These are phyloP conservation scores for Pseudogymnoascus verrucosus DNA, from an alignment of 2,329 filamentous ascomycete species.

Conservation along the genomic window DNA sequence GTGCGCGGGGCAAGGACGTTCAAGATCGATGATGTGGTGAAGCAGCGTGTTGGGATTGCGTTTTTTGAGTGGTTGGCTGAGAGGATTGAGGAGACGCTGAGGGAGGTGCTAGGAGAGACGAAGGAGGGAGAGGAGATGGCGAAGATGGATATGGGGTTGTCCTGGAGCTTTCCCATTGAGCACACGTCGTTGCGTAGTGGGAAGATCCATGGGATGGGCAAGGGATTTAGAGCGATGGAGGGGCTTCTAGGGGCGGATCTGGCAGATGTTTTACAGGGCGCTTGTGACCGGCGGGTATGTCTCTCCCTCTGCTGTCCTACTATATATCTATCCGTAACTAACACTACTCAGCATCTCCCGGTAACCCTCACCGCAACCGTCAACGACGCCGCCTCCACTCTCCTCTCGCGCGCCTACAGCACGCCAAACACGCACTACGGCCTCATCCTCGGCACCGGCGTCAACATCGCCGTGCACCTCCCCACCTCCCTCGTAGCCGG, in stretches of 20 bases:
- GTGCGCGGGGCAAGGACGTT: slow-evolving; percentile 49
- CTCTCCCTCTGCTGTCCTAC: not conserved
- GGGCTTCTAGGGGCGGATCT: slow-evolving; percentile 52
- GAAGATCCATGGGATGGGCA: slow-evolving; percentile 55
- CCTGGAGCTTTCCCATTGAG: slow-evolving; percentile 66
- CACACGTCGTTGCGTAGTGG: slow-evolving; percentile 57
- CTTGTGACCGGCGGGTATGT: slow-evolving; percentile 34
- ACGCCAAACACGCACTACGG: slow-evolving; percentile 52
- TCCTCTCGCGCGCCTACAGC: slow-evolving; percentile 57
- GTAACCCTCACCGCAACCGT: slow-evolving; percentile 53
- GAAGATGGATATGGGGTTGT: slow-evolving; percentile 48
- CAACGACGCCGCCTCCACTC: slow-evolving; percentile 60
- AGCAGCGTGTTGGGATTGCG: slow-evolving; percentile 46
- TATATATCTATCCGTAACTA: not conserved
- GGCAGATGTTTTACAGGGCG: slow-evolving; percentile 47
- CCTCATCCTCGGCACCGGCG: slow-evolving; percentile 59
- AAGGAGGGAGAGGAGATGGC: slow-evolving; percentile 15
- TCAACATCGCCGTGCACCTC: slow-evolving; percentile 58
- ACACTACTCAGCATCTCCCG: slow-evolving; percentile 37
- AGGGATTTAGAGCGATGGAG: slow-evolving; percentile 53
- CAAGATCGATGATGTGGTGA: slow-evolving; percentile 48
- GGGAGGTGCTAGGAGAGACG: slow-evolving; percentile 32
- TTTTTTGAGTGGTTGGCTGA: slow-evolving; percentile 65
- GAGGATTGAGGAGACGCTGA: slow-evolving; percentile 49
- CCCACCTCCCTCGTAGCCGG: slow-evolving; percentile 44